phyloP scores from a whole-genome alignment of 805 yeast species.

The Ascoidea asiatica region DNA sequence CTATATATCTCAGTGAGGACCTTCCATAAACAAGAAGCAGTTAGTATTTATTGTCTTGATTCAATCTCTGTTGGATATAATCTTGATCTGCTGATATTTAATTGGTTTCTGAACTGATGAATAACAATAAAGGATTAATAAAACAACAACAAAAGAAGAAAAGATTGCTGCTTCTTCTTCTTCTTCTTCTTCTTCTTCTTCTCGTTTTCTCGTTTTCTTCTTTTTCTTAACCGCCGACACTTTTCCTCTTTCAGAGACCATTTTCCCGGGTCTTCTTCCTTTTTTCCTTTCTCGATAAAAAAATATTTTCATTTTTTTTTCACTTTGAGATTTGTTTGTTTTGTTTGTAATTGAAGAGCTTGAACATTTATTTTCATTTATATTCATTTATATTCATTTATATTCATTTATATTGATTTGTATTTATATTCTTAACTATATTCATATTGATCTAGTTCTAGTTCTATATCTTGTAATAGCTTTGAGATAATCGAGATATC shows the following conservation, averaged over 20 bases:
- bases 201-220: neutral
- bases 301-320: conserved; percentile 2
- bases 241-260: neutral
- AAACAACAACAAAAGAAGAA: too few species aligned
- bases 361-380: neutral
- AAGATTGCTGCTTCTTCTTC: too few species aligned
- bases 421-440: too few species aligned
- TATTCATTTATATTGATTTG: neutral
- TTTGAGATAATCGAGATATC: neutral
- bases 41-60: too few species aligned
- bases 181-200: too few species aligned
- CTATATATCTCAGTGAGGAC: too few species aligned
- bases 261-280: conserved; percentile 1
- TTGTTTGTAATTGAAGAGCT: neutral
- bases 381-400: neutral
- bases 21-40: too few species aligned
- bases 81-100: too few species aligned
- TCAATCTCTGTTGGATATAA: too few species aligned
- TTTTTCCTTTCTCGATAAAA: conserved; percentile 5
- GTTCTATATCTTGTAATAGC: neutral
- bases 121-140: too few species aligned
- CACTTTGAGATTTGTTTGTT: neutral
- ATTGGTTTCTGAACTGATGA: too few species aligned
- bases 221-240: neutral
- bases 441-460: too few species aligned